Evolutionary conservation across 345 rosid species (phyloP).

Genomic region (Linum lewisii): DNA sequence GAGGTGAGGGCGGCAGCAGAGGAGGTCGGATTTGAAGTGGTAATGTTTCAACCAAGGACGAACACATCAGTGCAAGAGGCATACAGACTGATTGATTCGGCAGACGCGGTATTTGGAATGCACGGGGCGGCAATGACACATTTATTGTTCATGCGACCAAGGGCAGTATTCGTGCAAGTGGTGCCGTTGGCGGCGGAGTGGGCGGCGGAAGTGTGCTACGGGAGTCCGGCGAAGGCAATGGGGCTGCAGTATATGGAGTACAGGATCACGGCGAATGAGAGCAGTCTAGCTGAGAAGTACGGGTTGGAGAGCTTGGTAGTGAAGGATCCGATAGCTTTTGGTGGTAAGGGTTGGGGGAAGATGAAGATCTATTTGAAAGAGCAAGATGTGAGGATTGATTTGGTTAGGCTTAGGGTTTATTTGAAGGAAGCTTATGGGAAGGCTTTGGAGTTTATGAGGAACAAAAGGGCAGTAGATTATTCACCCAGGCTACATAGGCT

Average conservation of each 20-base stretch:
- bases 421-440: slow-evolving; percentile 27
- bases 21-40: slow-evolving; percentile 43
- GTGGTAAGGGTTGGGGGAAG: slow-evolving; percentile 30
- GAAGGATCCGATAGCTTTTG: slow-evolving; percentile 30
- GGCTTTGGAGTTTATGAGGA: slow-evolving; percentile 37
- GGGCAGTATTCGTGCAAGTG: slow-evolving; percentile 41
- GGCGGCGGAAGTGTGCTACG: slow-evolving; percentile 35
- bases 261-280: slow-evolving; percentile 26
- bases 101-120: slow-evolving; percentile 48
- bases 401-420: slow-evolving; percentile 32
- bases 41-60: slow-evolving; percentile 21
- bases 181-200: slow-evolving; percentile 41
- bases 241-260: slow-evolving; percentile 40
- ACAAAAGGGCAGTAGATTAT: slow-evolving; percentile 11
- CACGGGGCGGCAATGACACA: slow-evolving; percentile 61
- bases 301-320: slow-evolving; percentile 28
- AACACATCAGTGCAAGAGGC: slow-evolving; percentile 22
- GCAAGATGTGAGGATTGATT: slow-evolving; percentile 42
- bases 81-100: slow-evolving; percentile 33
- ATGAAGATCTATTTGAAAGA: slow-evolving; percentile 53
- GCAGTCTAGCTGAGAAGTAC: slow-evolving; percentile 43
- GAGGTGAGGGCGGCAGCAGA: slow-evolving; percentile 17
- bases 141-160: slow-evolving; percentile 37
- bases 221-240: slow-evolving; percentile 30
- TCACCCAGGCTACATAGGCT: too few relatives aligned